Percentiles rank a stretch among this genome's conserved stretches.
These are phyloP conservation scores for Aspergillus tanneri DNA, from an alignment of 2,329 filamentous ascomycete genomes.

Conservation along the genomic window DNA sequence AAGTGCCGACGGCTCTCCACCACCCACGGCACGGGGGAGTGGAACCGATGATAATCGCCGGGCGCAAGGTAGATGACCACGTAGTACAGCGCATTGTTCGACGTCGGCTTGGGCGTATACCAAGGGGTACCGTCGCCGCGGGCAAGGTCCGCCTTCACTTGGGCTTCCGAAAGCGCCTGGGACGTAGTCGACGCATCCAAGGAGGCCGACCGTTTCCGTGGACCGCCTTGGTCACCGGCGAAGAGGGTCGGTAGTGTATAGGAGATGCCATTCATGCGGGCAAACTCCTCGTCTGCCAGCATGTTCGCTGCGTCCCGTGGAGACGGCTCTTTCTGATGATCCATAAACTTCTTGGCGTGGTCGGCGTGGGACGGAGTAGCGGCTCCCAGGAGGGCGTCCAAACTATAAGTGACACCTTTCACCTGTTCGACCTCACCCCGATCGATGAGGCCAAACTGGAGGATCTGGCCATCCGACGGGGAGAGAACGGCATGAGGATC, in stretches of 20 bases:
- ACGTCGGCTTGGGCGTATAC: conserved; percentile 65
- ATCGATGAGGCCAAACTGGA: conserved; percentile 90
- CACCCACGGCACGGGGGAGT: conserved; percentile 93
- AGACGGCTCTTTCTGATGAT: conserved; percentile 32
- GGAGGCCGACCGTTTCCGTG: conserved; percentile 52
- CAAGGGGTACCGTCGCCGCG: conserved; percentile 63
- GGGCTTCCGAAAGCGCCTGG: conserved; percentile 70
- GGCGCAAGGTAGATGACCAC: conserved; percentile 93
- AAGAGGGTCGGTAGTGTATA: conserved; percentile 89
- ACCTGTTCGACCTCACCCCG: conserved; percentile 96
- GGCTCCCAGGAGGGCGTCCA: conserved; percentile 82
- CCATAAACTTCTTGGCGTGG: conserved; percentile 37
- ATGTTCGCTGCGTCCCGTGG: conserved; percentile 62
- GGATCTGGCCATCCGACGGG: conserved; percentile 83
- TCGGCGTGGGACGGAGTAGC: conserved; percentile 50
- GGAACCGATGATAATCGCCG: conserved; percentile 97
- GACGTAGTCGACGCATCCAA: conserved; percentile 72
- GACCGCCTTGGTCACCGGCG: conserved; percentile 59
- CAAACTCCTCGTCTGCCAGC: conserved; percentile 85
- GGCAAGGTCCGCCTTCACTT: conserved; percentile 81
- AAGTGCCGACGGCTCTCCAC: conserved; percentile 95
- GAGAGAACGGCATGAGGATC: conserved; percentile 77
- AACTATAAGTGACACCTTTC: conserved; percentile 96
- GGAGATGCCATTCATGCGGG: conserved; percentile 87
- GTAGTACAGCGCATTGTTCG: conserved; percentile 77